Evolutionary conservation across 108 stramenopile species (phyloP), one percentile per base, ranked within the genome.

Genomic region (Cyclostephanos invisitatus): DNA sequence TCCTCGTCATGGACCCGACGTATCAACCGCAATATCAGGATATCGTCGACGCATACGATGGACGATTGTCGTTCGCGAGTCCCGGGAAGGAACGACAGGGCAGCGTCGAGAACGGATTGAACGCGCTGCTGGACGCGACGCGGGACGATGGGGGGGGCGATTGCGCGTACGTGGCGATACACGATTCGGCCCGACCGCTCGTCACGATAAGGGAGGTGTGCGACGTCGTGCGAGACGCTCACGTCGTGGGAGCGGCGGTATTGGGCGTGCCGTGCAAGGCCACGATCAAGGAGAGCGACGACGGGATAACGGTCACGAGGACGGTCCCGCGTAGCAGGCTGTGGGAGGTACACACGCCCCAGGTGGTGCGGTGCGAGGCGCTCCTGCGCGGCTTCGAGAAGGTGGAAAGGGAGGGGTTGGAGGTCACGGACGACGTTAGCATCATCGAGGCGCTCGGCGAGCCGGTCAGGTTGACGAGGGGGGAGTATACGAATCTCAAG

Each of bases 401-500:
- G 70, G 97, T 96, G 32, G 82, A 71, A 40, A 69, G 56, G 63
- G 91, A 96, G 62, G 67, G 79, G 42, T 79, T 91, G 82, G 93
- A 95, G 67, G 96, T 97, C 1, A 97, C 97, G 22, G 97, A 97
- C 76, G 97, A 97, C 82, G 97, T 96, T 12, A 92, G 91, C 29
- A 92, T 97, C 55, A 87, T 97, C n/a, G 97, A 97, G 82, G 87
- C 88, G 20, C 74, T 97, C 70, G 93, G 92, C 29, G 88, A 91
- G 70, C 89, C 93, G 47, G 97, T 98, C 37, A 95, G 96, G 61
- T 75, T 98, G 64, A 98, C 97, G 14, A 65, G 78, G 63, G 97
- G 97, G 54, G 95, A 98, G 75, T 98, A 98, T 76, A 96, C 96
- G 9, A 98, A 98, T 84, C 72, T 98, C 12, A 98, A 98, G 86